phyloP scores from a whole-genome alignment of 441 rosid genomes.

The Mallotus japonicus region DNA sequence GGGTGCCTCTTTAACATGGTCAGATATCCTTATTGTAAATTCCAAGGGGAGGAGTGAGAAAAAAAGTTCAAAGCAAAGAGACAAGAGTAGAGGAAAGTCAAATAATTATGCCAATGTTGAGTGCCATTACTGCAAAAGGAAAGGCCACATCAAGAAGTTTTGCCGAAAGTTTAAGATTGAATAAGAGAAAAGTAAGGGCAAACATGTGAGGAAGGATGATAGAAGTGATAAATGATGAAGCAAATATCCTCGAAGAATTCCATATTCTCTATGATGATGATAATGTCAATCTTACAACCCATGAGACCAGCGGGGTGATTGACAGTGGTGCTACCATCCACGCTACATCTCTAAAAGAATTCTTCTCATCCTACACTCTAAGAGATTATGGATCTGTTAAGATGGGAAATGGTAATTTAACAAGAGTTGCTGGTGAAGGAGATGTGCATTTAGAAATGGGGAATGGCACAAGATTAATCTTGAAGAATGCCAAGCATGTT shows the following conservation, averaged over 20 bases:
- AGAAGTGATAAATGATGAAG: background rate
- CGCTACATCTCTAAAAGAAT: too few relatives aligned
- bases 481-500: constrained; percentile 9
- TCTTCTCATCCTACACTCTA: background rate
- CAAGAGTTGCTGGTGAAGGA: too few relatives aligned
- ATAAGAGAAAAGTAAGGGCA: background rate
- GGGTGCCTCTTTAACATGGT: background rate
- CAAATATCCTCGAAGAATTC: background rate
- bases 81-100: too few relatives aligned
- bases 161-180: background rate
- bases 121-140: too few relatives aligned
- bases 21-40: background rate
- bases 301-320: background rate
- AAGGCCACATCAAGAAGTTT: background rate
- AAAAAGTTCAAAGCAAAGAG: background rate
- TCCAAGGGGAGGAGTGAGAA: background rate
- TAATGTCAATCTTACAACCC: background rate
- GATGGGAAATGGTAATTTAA: background rate
- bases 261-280: background rate
- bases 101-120: too few relatives aligned
- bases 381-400: background rate
- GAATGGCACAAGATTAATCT: background rate
- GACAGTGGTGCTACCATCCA: background rate
- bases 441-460: background rate
- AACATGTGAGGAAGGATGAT: background rate